Base-by-base conservation (phyloP, 2,329 filamentous ascomycete species). In the Aspergillus latus region DNA sequence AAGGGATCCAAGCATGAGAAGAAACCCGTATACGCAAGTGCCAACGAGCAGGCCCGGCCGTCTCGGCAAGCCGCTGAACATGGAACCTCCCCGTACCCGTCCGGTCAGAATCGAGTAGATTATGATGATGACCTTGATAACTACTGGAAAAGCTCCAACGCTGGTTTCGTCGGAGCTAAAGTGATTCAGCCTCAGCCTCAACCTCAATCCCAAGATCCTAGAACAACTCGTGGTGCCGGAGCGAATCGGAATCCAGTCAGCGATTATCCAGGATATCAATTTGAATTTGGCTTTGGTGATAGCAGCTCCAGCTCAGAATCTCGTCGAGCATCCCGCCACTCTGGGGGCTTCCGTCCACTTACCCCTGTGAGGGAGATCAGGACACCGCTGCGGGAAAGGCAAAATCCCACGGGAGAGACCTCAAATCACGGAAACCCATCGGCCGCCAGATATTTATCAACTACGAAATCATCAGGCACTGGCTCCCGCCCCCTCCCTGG, bases 241-340 rank as follows among this genome's bases (percentile, higher is more conserved):
- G n/a, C 40, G 37, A 58, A 56, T 42, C 51, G 36, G 15, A 54
- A 30, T 15, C 52, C 54, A 15, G 48, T 55, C 11, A 51, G 54
- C 16, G 43, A 53, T 15, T 49, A 49, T 11, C 53, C 53, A 5
- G 56, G 59, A n/a, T 58, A 63, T 15, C 62, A 63, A 30, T 70
- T 69, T 49, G 62, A 70, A 44, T 52, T 65, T 34, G 46, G 63
- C 26, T 64, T 64, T 21, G 61, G 70, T n/a, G 67, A 68, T 13
- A 61, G 64, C 32, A 57, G 59, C 15, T 30, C 29, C 34, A 28
- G 43, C 21, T 36, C 42, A 21, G 60, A 60, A 30, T 50, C 58
- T 8, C 60, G 43, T 54, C 54, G 52, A 54, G 61, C 58, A 26
- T 64, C 62, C 34, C 65, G 62, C 13, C 59, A 64, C 44, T 62